Evolutionary conservation across 148 eudicot species (phyloP).

Genomic region (Spergularia marina): DNA sequence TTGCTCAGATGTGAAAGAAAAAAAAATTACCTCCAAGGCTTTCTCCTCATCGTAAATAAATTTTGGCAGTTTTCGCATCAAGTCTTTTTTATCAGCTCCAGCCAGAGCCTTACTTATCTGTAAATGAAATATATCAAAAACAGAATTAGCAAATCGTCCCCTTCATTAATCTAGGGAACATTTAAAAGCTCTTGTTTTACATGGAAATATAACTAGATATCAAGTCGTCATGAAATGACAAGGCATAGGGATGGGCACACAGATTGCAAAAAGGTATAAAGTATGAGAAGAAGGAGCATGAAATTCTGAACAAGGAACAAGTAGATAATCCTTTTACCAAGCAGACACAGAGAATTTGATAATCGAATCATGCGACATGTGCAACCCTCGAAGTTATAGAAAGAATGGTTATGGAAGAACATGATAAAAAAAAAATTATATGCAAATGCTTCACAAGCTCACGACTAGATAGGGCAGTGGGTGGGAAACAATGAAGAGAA

Average conservation of each 20-base stretch:
- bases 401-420: background rate
- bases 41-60: conserved; percentile 87
- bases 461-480: background rate
- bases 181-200: too few species aligned
- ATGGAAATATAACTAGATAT: background rate
- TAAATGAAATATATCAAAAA: background rate
- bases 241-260: background rate
- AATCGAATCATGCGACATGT: background rate
- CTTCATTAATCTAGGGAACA: background rate
- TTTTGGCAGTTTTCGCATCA: conserved; percentile 76
- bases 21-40: conserved; percentile 62
- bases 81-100: conserved; percentile 73
- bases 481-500: background rate
- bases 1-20: background rate
- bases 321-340: background rate
- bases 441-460: background rate
- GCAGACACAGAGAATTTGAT: background rate
- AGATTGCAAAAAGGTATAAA: background rate
- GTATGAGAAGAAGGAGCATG: background rate
- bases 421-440: background rate
- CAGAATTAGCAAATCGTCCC: conserved; percentile 3
- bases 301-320: background rate
- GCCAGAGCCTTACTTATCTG: conserved; percentile 87
- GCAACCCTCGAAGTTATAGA: background rate
- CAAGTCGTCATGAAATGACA: background rate